phyloP scores from a whole-genome alignment of 1,284 basidiomycete genomes.

The Sporisorium graminicola region DNA sequence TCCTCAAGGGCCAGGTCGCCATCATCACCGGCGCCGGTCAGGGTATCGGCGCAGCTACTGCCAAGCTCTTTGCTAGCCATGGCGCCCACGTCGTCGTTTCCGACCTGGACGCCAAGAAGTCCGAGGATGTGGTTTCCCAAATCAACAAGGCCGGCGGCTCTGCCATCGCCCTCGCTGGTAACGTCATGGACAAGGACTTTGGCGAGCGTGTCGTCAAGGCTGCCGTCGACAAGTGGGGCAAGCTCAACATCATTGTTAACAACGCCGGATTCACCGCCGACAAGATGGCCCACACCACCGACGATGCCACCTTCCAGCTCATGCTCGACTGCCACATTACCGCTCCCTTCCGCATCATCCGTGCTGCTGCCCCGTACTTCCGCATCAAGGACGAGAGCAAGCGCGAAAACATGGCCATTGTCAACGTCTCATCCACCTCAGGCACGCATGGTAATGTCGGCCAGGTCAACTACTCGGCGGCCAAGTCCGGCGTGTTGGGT shows the following conservation, averaged over 20 bases:
- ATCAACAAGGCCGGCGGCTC: constrained; percentile 81
- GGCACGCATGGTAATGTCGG: constrained; percentile 74
- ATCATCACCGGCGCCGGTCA: constrained; percentile 80
- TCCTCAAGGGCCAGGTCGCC: constrained; percentile 78
- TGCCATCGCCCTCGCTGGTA: constrained; percentile 70
- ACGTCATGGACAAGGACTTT: constrained; percentile 74
- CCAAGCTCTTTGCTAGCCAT: constrained; percentile 83
- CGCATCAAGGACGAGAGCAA: constrained; percentile 77
- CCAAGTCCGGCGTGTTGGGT: constrained; percentile 71
- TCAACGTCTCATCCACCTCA: constrained; percentile 56
- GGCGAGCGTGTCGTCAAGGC: constrained; percentile 82
- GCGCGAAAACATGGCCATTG: constrained; percentile 75
- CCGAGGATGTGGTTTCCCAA: constrained; percentile 45
- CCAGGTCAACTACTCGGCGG: constrained; percentile 79
- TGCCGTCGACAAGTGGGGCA: constrained; percentile 74
- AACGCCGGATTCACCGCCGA: constrained; percentile 90
- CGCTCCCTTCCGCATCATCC: constrained; percentile 81
- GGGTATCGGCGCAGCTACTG: constrained; percentile 72
- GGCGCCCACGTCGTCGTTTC: constrained; percentile 87
- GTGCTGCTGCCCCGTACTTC: constrained; percentile 86
- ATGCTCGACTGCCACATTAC: constrained; percentile 78
- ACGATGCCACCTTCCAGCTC: constrained; percentile 83
- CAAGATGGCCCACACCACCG: constrained; percentile 85
- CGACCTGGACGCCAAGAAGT: constrained; percentile 73
- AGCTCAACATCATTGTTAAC: constrained; percentile 76